phyloP scores from a whole-genome alignment of 192 early-diverging fungal genomes.

The Coemansia sp. region DNA sequence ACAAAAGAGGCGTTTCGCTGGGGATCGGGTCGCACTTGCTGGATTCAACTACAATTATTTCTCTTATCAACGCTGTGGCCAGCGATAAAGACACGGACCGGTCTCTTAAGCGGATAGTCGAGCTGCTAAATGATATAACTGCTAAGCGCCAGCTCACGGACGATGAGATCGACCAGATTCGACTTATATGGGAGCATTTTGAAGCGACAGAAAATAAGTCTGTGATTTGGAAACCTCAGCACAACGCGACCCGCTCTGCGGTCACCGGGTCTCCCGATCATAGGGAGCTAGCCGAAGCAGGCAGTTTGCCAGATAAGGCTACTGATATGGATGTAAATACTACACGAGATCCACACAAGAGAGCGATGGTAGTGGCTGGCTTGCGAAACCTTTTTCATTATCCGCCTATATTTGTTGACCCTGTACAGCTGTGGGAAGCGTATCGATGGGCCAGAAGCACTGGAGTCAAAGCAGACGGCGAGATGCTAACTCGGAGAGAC shows the following conservation, averaged over 20 bases:
- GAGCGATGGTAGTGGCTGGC: neutral
- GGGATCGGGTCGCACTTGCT: slow-evolving; percentile 6
- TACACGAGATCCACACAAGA: neutral
- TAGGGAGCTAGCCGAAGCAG: too few relatives aligned
- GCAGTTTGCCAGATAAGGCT: neutral
- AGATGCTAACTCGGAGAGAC: neutral
- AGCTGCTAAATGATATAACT: slow-evolving; percentile 8
- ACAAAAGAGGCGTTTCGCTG: slow-evolving; percentile 5
- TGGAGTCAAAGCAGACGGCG: neutral
- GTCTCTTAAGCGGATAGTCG: slow-evolving; percentile 25
- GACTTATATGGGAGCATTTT: slow-evolving; percentile 20
- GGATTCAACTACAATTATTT: slow-evolving; percentile 13
- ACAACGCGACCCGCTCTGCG: too few relatives aligned
- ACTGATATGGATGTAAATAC: neutral
- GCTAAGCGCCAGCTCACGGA: slow-evolving; percentile 12
- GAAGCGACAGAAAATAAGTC: neutral
- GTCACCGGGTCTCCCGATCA: too few relatives aligned
- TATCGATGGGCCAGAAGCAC: slow-evolving; percentile 15
- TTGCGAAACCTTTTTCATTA: slow-evolving; percentile 11
- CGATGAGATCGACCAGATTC: slow-evolving; percentile 15
- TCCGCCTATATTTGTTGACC: slow-evolving; percentile 16
- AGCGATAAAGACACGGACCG: slow-evolving; percentile 19
- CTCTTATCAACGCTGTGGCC: slow-evolving; percentile 28
- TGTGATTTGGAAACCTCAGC: slow-evolving; percentile 4
- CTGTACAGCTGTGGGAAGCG: slow-evolving; percentile 11